These are phyloP conservation scores for Talaromyces adpressus DNA, from an alignment of 495 filamentous ascomycete species.

Conservation along the genomic window DNA sequence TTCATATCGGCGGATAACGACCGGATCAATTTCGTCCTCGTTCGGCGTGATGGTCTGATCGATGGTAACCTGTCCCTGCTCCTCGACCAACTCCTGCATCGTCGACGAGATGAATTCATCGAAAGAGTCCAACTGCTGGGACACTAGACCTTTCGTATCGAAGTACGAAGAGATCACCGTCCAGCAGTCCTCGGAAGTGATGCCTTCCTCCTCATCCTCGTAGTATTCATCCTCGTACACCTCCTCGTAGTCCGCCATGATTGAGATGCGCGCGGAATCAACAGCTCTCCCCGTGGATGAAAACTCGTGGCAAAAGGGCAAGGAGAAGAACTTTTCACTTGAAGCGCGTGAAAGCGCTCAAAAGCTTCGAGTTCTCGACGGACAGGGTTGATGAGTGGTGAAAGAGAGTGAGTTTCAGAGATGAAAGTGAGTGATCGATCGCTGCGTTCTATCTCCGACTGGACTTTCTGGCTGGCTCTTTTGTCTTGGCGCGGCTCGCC, in stretches of 20 bases:
- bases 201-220: constrained; percentile 61
- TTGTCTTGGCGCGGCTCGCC: neutral
- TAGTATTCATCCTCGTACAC: constrained; percentile 46
- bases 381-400: neutral
- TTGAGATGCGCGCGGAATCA: neutral
- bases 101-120: constrained; percentile 91
- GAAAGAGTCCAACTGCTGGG: constrained; percentile 96
- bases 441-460: constrained; percentile 2
- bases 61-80: constrained; percentile 79
- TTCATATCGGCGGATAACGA: constrained; percentile 83
- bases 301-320: neutral
- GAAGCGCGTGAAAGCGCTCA: constrained; percentile 6
- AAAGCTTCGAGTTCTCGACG: neutral
- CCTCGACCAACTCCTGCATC: constrained; percentile 84
- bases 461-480: constrained; percentile 6
- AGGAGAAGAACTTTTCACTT: neutral
- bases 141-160: constrained; percentile 88
- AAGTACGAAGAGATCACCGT: constrained; percentile 95
- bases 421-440: neutral
- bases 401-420: neutral
- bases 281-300: neutral
- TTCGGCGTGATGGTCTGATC: constrained; percentile 75
- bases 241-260: constrained; percentile 49
- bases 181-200: constrained; percentile 91
- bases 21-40: constrained; percentile 60